Evolutionary conservation across 1,284 basidiomycete genomes (phyloP).

Genomic region (Ganoderma meredithae): DNA sequence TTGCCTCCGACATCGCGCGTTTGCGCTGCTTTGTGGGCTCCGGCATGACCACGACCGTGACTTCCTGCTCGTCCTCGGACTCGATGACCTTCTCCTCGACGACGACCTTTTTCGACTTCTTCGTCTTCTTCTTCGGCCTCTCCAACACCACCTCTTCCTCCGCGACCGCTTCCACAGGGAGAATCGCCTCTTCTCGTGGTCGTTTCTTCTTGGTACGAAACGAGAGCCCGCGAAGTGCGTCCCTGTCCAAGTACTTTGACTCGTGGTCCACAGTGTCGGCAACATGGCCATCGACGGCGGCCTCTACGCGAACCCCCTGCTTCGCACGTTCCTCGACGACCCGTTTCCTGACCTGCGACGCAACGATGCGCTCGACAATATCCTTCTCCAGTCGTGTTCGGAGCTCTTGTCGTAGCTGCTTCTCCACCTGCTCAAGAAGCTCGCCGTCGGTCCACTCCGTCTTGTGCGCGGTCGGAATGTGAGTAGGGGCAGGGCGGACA

Average conservation of each 20-base stretch:
- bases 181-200: slow-evolving; percentile 40
- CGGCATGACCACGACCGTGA: slow-evolving; percentile 25
- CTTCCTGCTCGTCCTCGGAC: slow-evolving; percentile 51
- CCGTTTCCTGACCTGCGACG: slow-evolving; percentile 60
- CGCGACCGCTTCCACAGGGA: slow-evolving; percentile 35
- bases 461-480: slow-evolving; percentile 46
- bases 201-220: slow-evolving; percentile 71
- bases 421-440: slow-evolving; percentile 66
- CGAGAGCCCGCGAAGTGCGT: slow-evolving; percentile 67
- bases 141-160: slow-evolving; percentile 45
- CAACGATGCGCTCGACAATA: slow-evolving; percentile 71
- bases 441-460: slow-evolving; percentile 64
- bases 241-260: slow-evolving; percentile 26
- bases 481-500: slow-evolving; percentile 56
- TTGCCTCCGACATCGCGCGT: slow-evolving; percentile 39
- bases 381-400: slow-evolving; percentile 70
- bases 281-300: slow-evolving; percentile 24
- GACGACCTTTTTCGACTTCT: slow-evolving; percentile 46
- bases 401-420: slow-evolving; percentile 71
- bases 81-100: slow-evolving; percentile 49
- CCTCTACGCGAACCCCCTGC: slow-evolving; percentile 39
- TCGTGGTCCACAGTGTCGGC: slow-evolving; percentile 27
- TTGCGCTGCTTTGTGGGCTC: slow-evolving; percentile 33
- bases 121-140: slow-evolving; percentile 55
- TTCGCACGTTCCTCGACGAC: slow-evolving; percentile 58